Evolutionary conservation across 768 basidiomycete species (phyloP).

Genomic region (Lepiota brunneoincarnata): DNA sequence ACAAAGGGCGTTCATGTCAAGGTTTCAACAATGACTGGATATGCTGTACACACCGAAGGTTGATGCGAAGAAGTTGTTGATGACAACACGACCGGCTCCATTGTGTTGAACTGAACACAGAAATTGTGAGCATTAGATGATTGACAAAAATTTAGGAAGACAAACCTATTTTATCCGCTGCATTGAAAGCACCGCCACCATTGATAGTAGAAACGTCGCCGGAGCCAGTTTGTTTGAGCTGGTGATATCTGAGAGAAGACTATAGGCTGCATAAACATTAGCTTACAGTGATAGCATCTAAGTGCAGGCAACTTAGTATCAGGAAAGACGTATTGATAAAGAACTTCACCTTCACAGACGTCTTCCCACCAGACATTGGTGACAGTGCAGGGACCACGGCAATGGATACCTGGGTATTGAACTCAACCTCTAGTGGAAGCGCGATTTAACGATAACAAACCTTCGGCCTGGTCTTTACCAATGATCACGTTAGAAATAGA

Average conservation of each 20-base stretch:
- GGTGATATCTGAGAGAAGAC: background rate
- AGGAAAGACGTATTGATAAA: background rate
- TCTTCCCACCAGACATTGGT: slow-evolving; percentile 31
- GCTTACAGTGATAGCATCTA: slow-evolving; percentile 10
- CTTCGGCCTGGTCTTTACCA: slow-evolving; percentile 26
- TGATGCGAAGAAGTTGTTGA: slow-evolving; percentile 25
- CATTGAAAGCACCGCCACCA: slow-evolving; percentile 25
- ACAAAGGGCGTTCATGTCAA: background rate
- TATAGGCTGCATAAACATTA: background rate
- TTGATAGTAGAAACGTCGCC: slow-evolving; percentile 24
- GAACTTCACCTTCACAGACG: slow-evolving; percentile 24
- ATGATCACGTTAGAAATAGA: slow-evolving; percentile 28
- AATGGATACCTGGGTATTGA: slow-evolving; percentile 22
- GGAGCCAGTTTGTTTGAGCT: slow-evolving; percentile 27
- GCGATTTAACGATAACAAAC: slow-evolving; percentile 3
- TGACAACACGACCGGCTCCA: slow-evolving; percentile 22
- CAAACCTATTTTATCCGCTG: slow-evolving; percentile 25
- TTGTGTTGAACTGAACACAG: slow-evolving; percentile 24
- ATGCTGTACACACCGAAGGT: slow-evolving; percentile 19
- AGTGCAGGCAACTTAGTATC: background rate
- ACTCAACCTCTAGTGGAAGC: background rate
- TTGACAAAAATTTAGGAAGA: background rate
- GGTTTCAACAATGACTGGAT: background rate
- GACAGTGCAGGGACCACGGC: slow-evolving; percentile 25
- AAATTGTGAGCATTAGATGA: background rate